Conservation (phyloP, 352 stramenopile genomes). For the Globisporangium recalcitrans region DNA sequence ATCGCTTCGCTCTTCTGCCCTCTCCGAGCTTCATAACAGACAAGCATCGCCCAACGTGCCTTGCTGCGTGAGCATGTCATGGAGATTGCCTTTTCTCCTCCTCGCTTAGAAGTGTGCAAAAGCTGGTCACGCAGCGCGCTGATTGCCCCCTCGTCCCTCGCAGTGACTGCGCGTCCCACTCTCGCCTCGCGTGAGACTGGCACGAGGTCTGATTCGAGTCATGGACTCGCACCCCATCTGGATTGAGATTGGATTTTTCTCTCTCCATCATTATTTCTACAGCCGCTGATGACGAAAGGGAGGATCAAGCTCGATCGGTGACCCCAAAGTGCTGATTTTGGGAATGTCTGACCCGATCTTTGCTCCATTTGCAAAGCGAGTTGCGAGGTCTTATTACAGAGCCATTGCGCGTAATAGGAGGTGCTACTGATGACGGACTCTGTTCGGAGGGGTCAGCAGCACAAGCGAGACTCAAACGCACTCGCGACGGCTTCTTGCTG, state of each 20-base stretch:
- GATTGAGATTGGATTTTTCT: background rate
- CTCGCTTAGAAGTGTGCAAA: background rate
- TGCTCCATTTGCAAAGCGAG: background rate
- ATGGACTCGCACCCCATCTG: background rate
- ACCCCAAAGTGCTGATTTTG: background rate
- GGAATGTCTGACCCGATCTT: too few species aligned
- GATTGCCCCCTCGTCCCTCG: background rate
- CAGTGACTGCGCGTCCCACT: background rate
- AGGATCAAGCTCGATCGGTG: background rate
- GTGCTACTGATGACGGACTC: background rate
- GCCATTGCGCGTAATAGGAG: background rate
- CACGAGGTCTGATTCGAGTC: background rate
- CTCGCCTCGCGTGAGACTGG: background rate
- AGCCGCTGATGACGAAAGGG: too few species aligned
- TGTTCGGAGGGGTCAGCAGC: background rate
- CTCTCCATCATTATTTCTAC: background rate
- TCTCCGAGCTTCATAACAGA: too few species aligned
- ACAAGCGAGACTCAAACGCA: background rate
- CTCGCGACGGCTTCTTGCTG: background rate
- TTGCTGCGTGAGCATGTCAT: background rate
- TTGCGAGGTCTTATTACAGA: background rate
- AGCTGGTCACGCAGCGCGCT: background rate
- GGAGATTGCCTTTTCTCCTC: background rate
- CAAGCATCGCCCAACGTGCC: background rate
- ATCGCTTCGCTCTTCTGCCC: too few species aligned